phyloP scores from a whole-genome alignment of 768 basidiomycete species.

The Lanmaoa rubissima region DNA sequence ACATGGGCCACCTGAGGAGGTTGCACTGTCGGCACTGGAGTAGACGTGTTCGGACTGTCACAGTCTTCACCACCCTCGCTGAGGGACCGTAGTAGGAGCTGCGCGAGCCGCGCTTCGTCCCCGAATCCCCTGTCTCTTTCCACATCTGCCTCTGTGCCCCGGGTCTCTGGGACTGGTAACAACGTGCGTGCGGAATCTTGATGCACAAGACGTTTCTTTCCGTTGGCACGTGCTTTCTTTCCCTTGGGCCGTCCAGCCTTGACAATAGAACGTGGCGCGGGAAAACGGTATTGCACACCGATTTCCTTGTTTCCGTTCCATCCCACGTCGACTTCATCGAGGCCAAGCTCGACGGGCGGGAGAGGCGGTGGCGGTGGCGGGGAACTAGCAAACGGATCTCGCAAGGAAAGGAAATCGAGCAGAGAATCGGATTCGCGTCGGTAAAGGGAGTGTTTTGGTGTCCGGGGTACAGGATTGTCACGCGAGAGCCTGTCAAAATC shows the following conservation, averaged over 20 bases:
- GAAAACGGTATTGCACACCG: constrained; percentile 31
- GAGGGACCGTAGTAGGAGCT: constrained; percentile 32
- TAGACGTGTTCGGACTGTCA: not conserved
- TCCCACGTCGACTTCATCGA: constrained; percentile 29
- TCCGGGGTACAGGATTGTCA: constrained; percentile 3
- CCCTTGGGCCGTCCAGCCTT: constrained; percentile 23
- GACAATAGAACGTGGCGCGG: constrained; percentile 31
- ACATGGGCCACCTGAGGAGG: constrained; percentile 20
- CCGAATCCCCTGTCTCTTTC: constrained; percentile 23
- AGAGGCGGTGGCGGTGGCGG: constrained; percentile 34
- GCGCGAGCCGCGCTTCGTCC: constrained; percentile 30
- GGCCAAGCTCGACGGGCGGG: constrained; percentile 26
- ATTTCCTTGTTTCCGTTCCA: constrained; percentile 27
- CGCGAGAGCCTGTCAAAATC: not conserved
- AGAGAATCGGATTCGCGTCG: constrained; percentile 26
- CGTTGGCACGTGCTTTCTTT: constrained; percentile 13
- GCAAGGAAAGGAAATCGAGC: constrained; percentile 34
- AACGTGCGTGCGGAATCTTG: constrained; percentile 29
- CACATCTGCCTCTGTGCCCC: constrained; percentile 16
- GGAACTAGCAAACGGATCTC: constrained; percentile 34
- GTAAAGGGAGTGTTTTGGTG: constrained; percentile 20
- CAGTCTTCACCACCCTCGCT: constrained; percentile 8
- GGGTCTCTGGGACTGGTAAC: constrained; percentile 21
- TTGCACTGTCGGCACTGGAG: constrained; percentile 6
- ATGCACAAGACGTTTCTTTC: constrained; percentile 23